phyloP scores from a whole-genome alignment of 2,329 filamentous ascomycete genomes.

The Cercospora sp. region DNA sequence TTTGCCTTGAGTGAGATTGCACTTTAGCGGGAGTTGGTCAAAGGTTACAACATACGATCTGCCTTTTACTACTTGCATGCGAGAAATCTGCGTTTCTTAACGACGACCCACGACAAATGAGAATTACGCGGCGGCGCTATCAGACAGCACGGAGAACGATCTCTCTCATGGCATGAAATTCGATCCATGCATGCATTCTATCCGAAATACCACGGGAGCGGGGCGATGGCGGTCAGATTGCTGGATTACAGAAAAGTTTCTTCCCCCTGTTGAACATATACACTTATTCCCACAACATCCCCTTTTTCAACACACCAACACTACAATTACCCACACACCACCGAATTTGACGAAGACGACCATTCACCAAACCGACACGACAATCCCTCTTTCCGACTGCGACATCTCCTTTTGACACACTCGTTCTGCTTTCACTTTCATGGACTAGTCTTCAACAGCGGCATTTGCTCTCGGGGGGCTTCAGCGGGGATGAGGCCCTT shows the following conservation, averaged over 20 bases:
- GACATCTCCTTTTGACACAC: background rate
- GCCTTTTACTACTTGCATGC: conserved; percentile 32
- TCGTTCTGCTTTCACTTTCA: background rate
- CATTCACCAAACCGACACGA: background rate
- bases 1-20: conserved; percentile 44
- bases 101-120: conserved; percentile 32
- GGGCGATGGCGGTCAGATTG: conserved; percentile 27
- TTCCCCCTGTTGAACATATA: conserved; percentile 18
- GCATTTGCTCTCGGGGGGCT: conserved; percentile 18
- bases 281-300: conserved; percentile 14
- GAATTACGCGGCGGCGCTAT: conserved; percentile 16
- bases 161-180: conserved; percentile 29
- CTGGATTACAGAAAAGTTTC: conserved; percentile 30
- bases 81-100: conserved; percentile 30
- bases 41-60: conserved; percentile 29
- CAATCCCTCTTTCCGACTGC: background rate
- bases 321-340: background rate
- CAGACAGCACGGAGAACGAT: conserved; percentile 29
- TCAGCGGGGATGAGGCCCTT: conserved; percentile 6
- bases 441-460: conserved; percentile 8
- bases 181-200: conserved; percentile 19
- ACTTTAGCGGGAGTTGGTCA: conserved; percentile 45
- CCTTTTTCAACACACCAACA: conserved; percentile 8
- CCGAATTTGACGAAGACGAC: background rate
- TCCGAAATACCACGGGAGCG: conserved; percentile 10